phyloP scores from a whole-genome alignment of 495 filamentous ascomycete species.

The Cercophora samala region DNA sequence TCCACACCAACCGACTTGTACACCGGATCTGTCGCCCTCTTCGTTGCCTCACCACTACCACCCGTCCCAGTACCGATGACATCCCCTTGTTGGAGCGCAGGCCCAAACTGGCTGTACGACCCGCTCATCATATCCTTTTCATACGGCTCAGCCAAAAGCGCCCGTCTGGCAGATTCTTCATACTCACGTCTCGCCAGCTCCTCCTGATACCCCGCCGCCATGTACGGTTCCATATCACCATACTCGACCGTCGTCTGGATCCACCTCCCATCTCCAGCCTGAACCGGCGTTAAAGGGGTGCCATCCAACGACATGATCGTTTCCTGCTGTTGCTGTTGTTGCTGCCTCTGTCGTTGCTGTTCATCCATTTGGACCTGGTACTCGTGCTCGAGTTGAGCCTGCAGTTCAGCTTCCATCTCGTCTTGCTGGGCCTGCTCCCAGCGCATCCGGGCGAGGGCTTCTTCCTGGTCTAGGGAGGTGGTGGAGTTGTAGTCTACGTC shows the following conservation, averaged over 20 bases:
- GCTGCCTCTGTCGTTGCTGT: constrained; percentile 15
- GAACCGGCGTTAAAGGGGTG: constrained; percentile 50
- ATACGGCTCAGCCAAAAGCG: constrained; percentile 29
- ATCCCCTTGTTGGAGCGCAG: constrained; percentile 12
- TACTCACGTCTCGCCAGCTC: constrained; percentile 51
- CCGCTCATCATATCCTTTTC: constrained; percentile 38
- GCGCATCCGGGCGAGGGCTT: constrained; percentile 47
- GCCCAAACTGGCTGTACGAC: constrained; percentile 26
- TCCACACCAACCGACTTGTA: constrained; percentile 44
- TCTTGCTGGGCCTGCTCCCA: constrained; percentile 46
- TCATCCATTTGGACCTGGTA: constrained; percentile 21
- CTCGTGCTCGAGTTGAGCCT: constrained; percentile 32
- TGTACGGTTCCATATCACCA: constrained; percentile 60
- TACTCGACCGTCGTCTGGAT: constrained; percentile 21
- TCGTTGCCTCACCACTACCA: constrained; percentile 40
- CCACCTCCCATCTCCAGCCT: constrained; percentile 52
- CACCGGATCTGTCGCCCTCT: constrained; percentile 58
- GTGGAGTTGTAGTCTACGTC: constrained; percentile 43
- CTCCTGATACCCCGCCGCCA: constrained; percentile 63
- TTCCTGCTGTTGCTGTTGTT: constrained; percentile 10
- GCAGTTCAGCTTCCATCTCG: constrained; percentile 23
- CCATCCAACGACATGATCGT: constrained; percentile 46
- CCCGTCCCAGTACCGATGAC: constrained; percentile 34
- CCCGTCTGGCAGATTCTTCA: constrained; percentile 38
- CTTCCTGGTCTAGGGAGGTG: constrained; percentile 52